Evolutionary conservation across 2,329 filamentous ascomycete species (phyloP).

Genomic region (Talaromyces pinophilus): DNA sequence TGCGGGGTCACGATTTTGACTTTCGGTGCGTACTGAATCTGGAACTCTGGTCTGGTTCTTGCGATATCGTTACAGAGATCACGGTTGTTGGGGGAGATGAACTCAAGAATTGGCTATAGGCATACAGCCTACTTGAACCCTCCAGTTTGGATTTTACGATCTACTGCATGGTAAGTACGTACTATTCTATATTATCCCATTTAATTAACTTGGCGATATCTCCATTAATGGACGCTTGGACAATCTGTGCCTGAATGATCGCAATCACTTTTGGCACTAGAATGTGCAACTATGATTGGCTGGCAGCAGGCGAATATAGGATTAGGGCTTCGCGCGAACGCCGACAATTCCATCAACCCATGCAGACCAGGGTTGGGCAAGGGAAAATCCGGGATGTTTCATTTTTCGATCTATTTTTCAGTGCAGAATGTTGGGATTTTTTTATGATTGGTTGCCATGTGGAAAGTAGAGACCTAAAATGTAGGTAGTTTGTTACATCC

Average conservation of each 20-base stretch:
- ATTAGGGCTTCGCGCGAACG: neutral
- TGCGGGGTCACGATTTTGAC: constrained; percentile 5
- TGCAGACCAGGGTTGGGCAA: neutral
- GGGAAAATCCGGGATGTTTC: neutral
- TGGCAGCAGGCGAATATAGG: neutral
- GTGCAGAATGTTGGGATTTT: neutral
- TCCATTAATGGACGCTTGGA: neutral
- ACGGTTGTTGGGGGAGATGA: neutral
- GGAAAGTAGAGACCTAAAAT: too few relatives aligned
- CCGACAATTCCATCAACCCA: neutral
- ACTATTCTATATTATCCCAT: neutral
- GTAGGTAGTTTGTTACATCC: neutral
- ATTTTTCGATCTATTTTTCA: neutral
- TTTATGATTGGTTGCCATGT: neutral
- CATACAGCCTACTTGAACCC: neutral
- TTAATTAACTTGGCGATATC: neutral
- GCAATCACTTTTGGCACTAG: neutral
- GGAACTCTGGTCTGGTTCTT: neutral
- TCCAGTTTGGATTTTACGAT: neutral
- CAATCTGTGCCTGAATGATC: neutral
- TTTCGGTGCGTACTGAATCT: neutral
- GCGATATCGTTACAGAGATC: neutral
- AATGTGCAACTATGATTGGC: neutral
- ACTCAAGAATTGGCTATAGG: neutral
- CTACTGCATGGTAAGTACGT: neutral